Base-by-base conservation (phyloP, 371 early-diverging fungal genomes). In the Fennellomyces sp. region DNA sequence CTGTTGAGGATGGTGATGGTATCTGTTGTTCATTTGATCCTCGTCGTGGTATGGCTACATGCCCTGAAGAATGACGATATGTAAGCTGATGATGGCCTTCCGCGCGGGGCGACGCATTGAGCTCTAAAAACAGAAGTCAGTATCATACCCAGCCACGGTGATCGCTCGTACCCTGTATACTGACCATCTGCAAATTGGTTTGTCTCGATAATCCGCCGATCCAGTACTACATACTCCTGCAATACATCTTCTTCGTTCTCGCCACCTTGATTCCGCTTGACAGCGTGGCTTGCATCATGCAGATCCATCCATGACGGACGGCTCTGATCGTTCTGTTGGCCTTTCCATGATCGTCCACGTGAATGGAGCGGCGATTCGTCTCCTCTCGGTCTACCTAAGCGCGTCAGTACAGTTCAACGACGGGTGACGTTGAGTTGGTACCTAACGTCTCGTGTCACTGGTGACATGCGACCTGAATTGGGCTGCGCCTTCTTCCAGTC, bases 161-260 rank as follows among this genome's bases (percentile, higher is more conserved):
- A n/a, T n/a, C n/a, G n/a, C n/a, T 0, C 1, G 8, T 1, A 50
- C 5, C 2, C 0, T 35, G 61, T 35, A 68, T 19, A 26, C 66
- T 47, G 81, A 83, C 89, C 90, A 72, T 94, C 94, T 2, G 95
- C 95, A 59, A 93, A 81, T 66, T 82, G 91, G 64, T 96, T 94
- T 51, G 93, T 88, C 63, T 95, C 94, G 15, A 96, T 88, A 0
- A 87, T 84, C 3, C 88, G 75, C 63, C 90, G 87, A 60, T 94
- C 94, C 12, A 96, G 80, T 0, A 96, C 86, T 13, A 96, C 94
- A 67, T 94, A 96, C 56, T 94, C 94, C 51, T 84, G 82, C 41
- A 84, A 54, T 0, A 84, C 79, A 52, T 89, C 88, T 36, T 89
- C 89, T 21, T 84, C 88, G 2, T 53, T 17, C 29, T 56, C 51